Percentiles rank a stretch among this genome's conserved stretches.
Conservation (phyloP, 2,329 filamentous ascomycete genomes). For the Drechslera avenae region DNA sequence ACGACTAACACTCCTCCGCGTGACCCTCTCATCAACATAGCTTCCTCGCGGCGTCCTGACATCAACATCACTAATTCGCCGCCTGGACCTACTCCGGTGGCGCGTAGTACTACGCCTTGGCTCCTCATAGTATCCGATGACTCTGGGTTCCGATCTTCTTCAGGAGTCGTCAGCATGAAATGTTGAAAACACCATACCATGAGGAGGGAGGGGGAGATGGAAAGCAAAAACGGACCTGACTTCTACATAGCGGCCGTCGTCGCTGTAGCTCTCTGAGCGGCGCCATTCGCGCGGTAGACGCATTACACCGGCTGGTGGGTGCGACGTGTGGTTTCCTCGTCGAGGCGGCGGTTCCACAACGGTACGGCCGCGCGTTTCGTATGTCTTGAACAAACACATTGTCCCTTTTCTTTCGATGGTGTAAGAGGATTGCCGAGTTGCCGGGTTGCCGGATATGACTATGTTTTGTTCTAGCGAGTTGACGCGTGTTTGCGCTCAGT, state of each 20-base stretch:
- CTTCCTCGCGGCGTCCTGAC: conserved; percentile 32
- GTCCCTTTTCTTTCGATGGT: neutral
- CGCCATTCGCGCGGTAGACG: conserved; percentile 42
- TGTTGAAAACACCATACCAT: too few relatives aligned
- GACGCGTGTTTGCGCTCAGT: neutral
- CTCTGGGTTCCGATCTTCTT: conserved; percentile 27
- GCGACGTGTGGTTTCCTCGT: conserved; percentile 39
- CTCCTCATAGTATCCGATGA: conserved; percentile 38
- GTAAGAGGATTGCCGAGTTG: neutral
- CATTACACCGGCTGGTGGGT: conserved; percentile 41
- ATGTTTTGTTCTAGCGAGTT: neutral
- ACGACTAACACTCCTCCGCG: conserved; percentile 38
- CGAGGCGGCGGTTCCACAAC: conserved; percentile 42
- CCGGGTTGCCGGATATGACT: conserved; percentile 1
- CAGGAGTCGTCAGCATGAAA: neutral
- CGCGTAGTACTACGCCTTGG: conserved; percentile 32
- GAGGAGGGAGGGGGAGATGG: too few relatives aligned
- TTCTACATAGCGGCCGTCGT: conserved; percentile 27
- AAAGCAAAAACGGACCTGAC: conserved; percentile 19
- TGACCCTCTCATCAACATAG: conserved; percentile 34
- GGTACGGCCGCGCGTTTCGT: conserved; percentile 31
- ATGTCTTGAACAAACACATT: conserved; percentile 45
- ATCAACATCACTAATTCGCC: conserved; percentile 34
- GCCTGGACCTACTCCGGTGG: conserved; percentile 33
- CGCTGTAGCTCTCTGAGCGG: conserved; percentile 25